These are phyloP conservation scores for Knoxdaviesia proteae DNA, from an alignment of 2,329 filamentous ascomycete genomes.

Conservation along the genomic window DNA sequence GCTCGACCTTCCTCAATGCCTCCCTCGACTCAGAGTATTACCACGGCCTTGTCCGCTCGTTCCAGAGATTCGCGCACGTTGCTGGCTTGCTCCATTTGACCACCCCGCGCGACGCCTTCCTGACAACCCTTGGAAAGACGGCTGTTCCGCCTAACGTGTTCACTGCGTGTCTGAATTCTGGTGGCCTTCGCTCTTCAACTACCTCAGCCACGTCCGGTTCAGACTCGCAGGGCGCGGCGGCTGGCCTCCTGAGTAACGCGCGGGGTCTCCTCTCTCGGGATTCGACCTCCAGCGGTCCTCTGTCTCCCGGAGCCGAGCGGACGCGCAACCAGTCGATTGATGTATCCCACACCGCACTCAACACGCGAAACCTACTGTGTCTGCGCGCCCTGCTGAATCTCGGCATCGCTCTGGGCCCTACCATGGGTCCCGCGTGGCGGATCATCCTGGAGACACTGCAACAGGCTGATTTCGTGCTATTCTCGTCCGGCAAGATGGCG, in stretches of 20 bases:
- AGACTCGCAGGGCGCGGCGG: constrained; percentile 12
- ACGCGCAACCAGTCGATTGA: constrained; percentile 40
- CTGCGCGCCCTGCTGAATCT: constrained; percentile 82
- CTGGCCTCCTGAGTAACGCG: constrained; percentile 47
- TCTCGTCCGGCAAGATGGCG: constrained; percentile 34
- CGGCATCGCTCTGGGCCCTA: constrained; percentile 83
- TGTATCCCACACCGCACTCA: constrained; percentile 35
- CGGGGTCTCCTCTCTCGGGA: constrained; percentile 57
- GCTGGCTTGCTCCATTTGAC: constrained; percentile 67
- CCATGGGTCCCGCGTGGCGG: constrained; percentile 64
- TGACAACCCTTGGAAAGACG: constrained; percentile 84
- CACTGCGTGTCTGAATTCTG: constrained; percentile 34
- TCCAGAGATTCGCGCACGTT: constrained; percentile 90
- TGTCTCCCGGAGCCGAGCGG: constrained; percentile 34
- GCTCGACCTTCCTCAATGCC: constrained; percentile 86
- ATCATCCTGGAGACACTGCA: constrained; percentile 85
- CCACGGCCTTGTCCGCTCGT: constrained; percentile 72
- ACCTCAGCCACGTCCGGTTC: constrained; percentile 26
- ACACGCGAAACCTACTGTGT: constrained; percentile 76
- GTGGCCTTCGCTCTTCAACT: constrained; percentile 19
- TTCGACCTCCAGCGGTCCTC: constrained; percentile 34
- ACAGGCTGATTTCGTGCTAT: constrained; percentile 76
- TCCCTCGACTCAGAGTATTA: constrained; percentile 87
- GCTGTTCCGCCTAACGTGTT: constrained; percentile 69
- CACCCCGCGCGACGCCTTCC: constrained; percentile 80